Conservation (phyloP, 441 rosid genomes). For the Euphorbia celastroides region DNA sequence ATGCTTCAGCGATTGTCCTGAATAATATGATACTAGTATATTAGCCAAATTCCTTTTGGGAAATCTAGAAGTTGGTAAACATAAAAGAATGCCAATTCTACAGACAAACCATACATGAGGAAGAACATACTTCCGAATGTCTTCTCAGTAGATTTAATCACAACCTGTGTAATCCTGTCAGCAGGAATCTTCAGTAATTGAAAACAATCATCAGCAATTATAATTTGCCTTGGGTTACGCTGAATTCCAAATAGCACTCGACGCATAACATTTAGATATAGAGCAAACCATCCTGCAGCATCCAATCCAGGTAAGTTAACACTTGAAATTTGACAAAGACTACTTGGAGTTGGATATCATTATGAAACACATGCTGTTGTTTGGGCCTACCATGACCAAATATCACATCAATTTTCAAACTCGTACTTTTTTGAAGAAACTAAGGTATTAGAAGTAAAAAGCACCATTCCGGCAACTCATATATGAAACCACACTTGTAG, state of each 20-base stretch:
- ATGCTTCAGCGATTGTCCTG: constrained; percentile 86
- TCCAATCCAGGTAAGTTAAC: constrained; percentile 14
- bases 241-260: constrained; percentile 79
- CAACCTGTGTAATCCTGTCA: constrained; percentile 66
- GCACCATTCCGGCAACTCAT: too few relatives aligned
- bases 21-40: constrained; percentile 17
- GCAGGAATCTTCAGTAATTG: constrained; percentile 62
- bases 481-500: too few relatives aligned
- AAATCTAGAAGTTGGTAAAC: not conserved
- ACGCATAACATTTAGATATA: constrained; percentile 69
- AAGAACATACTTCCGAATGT: constrained; percentile 82
- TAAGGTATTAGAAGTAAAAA: too few relatives aligned
- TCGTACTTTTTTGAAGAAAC: too few relatives aligned
- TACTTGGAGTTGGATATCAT: too few relatives aligned
- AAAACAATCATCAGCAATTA: constrained; percentile 87
- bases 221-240: constrained; percentile 79
- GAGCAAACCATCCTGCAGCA: constrained; percentile 85
- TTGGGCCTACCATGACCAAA: too few relatives aligned
- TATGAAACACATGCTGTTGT: too few relatives aligned
- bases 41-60: constrained; percentile 3
- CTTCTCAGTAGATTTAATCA: constrained; percentile 75
- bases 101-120: constrained; percentile 3
- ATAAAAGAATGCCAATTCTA: constrained; percentile 7
- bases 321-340: constrained; percentile 1
- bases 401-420: too few relatives aligned